Base-by-base conservation (phyloP, 129 eudicot genomes). In the Artemisia tridentata region DNA sequence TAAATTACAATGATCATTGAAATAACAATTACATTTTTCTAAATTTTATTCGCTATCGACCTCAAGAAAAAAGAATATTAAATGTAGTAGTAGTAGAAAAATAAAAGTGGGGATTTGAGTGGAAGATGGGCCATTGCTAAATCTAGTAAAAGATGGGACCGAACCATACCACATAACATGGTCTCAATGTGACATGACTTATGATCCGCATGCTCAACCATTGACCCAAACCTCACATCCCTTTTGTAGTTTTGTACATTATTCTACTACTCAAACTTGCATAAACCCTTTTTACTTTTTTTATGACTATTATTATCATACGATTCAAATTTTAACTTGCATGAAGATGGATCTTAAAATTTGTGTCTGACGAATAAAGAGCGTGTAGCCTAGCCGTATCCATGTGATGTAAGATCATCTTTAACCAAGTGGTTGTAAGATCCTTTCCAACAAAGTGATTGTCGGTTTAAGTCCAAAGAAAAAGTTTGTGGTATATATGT, bases 191-290 rank as follows among this genome's bases (percentile, higher is more conserved):
- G 66, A 77, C 5, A 69, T 62, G 81, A 77, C 81, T 50, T 69
- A 58, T 51, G 76, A 77, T 77, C 57, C 65, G 81, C 81, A 69
- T 69, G 81, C 81, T 71, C 56, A 69, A 38, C 68, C 50, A 49
- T 59, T 76, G n/a, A 60, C 17, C 49, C 63, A 21, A 69, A 68
- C 69, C 6, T 10, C 3, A n/a, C 67, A 19, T 7, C 31, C 38
- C 50, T 13, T 19, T 59, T 59, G 29, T 55, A 2, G 5, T 5
- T 49, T 25, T 15, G 34, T 58, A 71, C 47, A 21, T 45, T 25
- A 71, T 63, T 34, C 50, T 18, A 63, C 48, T 14, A 63, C 25
- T 56, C 62, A 18, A 9, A 20, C 62, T 56, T 18, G 62, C 50
- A 14, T 34, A 19, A 34, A 16, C 67, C 23, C 41, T 63, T 34